Base-by-base conservation (phyloP, 73 alveolate genomes). In the Paramecium bursaria region DNA sequence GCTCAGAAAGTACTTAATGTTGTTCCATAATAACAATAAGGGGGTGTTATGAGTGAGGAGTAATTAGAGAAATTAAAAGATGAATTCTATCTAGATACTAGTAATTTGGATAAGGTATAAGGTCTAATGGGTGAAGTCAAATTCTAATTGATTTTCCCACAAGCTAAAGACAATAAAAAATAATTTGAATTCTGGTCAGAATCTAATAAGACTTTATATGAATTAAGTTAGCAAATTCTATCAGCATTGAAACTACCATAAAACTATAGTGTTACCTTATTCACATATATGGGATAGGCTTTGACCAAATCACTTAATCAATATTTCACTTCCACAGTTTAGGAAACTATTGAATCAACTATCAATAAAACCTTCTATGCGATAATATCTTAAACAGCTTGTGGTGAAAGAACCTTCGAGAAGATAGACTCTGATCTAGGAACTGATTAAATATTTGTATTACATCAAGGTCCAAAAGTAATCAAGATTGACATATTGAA, bases 391-490 rank as follows among this genome's bases (percentile, higher is more conserved):
- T 39, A 67, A 67, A 21, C 47, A 5, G 17, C 54, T 3, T 29
- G 46, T 14, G 82, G 82, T 11, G 53, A 33, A 7, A 67, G 44
- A 10, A 31, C 60, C 0, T 67, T 35, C 21, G 50, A 42, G 4
- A 67, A 67, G 27, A 33, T 67, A 0, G 82, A 67, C 27, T 13
- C 82, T 7, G 82, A 67, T 0, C 10, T n/a, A 19, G 82, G 82
- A 19, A 39, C 22, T 2, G 82, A 67, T 3, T 3, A 67, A 19
- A 67, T 67, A 2, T 67, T 67, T 13, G 44, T 67, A 7, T 3
- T 67, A 17, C 82, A 67, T 39, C 4, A 67, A 67, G 82, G 82
- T 0, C 82, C 82, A 14, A 67, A 67, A n/a, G 82, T 67, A 1
- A 13, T 67, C 4, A 67, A 42, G n/a, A 57, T 67, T 5, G 39